Percentiles rank a stretch among this genome's conserved stretches.
Evolutionary conservation across 2,329 filamentous ascomycete species (phyloP).

Genomic region (Calonectria naviculata): DNA sequence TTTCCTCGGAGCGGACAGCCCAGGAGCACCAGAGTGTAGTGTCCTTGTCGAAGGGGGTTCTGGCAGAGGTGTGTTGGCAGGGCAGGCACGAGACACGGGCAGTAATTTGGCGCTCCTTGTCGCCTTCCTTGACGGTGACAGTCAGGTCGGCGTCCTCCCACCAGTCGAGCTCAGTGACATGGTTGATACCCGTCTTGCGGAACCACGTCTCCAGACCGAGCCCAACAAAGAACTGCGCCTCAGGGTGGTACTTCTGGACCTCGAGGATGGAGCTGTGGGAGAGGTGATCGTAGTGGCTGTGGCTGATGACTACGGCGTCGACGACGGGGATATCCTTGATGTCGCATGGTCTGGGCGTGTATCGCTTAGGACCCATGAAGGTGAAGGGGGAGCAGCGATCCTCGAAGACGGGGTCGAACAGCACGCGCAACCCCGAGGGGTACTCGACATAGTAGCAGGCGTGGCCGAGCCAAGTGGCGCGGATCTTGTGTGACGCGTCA

Average conservation of each 20-base stretch:
- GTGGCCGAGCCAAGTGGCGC: slow-evolving; percentile 95
- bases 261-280: slow-evolving; percentile 80
- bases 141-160: slow-evolving; percentile 87
- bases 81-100: slow-evolving; percentile 84
- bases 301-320: slow-evolving; percentile 84
- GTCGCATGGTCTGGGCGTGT: slow-evolving; percentile 80
- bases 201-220: slow-evolving; percentile 90
- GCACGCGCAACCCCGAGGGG: slow-evolving; percentile 83
- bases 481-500: slow-evolving; percentile 67
- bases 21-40: slow-evolving; percentile 91
- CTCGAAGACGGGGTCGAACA: slow-evolving; percentile 95
- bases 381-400: slow-evolving; percentile 84
- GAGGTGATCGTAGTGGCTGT: slow-evolving; percentile 94
- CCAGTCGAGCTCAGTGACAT: slow-evolving; percentile 94
- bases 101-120: slow-evolving; percentile 61
- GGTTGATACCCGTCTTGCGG: slow-evolving; percentile 72
- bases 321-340: slow-evolving; percentile 82
- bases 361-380: slow-evolving; percentile 79
- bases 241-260: slow-evolving; percentile 76
- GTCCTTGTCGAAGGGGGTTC: slow-evolving; percentile 75
- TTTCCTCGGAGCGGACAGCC: slow-evolving; percentile 78
- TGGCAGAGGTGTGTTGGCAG: slow-evolving; percentile 83
- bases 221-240: slow-evolving; percentile 89
- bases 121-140: slow-evolving; percentile 54
- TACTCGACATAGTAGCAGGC: slow-evolving; percentile 96